Percentiles rank a stretch among this genome's conserved stretches.
phyloP scores from a whole-genome alignment of 1,139 yeast genomes.

The Yamadazyma spencermartinsiae region DNA sequence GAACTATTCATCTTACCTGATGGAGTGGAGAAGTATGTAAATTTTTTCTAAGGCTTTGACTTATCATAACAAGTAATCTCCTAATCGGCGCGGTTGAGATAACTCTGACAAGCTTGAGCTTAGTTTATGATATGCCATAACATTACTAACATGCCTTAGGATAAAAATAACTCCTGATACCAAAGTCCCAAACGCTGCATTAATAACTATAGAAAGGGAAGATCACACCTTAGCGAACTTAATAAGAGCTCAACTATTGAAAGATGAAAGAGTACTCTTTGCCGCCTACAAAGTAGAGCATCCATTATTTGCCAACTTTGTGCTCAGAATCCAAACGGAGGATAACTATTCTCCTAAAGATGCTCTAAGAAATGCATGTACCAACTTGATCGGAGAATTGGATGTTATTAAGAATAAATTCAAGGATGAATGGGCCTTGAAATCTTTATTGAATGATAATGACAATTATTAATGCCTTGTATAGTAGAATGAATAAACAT shows the following conservation, averaged over 20 bases:
- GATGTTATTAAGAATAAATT: conserved; percentile 74
- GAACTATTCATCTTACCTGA: conserved; percentile 96
- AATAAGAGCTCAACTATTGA: conserved; percentile 79
- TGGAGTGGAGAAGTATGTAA: conserved; percentile 78
- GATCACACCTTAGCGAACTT: conserved; percentile 95
- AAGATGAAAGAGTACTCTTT: conserved; percentile 83
- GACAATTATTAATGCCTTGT: conserved; percentile 34
- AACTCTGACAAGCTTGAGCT: too few relatives aligned
- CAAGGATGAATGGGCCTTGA: conserved; percentile 89
- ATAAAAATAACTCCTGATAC: conserved; percentile 90
- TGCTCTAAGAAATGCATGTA: conserved; percentile 88
- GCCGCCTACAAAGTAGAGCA: conserved; percentile 98
- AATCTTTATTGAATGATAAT: conserved; percentile 63
- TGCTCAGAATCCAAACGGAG: conserved; percentile 91
- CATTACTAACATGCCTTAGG: conserved; percentile 27
- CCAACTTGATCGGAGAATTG: conserved; percentile 76
- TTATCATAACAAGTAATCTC: background rate
- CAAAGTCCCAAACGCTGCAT: conserved; percentile 92
- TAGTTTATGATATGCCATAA: too few relatives aligned
- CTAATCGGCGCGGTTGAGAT: too few relatives aligned
- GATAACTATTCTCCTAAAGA: conserved; percentile 91
- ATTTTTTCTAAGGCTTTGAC: background rate
- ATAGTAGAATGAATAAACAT: conserved; percentile 1
- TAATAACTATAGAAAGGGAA: conserved; percentile 90
- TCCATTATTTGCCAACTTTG: conserved; percentile 92